Percentiles rank a stretch among this genome's conserved stretches.
These are phyloP conservation scores for Thraustochytrium sp. DNA, from an alignment of 352 stramenopile species.

Conservation along the genomic window DNA sequence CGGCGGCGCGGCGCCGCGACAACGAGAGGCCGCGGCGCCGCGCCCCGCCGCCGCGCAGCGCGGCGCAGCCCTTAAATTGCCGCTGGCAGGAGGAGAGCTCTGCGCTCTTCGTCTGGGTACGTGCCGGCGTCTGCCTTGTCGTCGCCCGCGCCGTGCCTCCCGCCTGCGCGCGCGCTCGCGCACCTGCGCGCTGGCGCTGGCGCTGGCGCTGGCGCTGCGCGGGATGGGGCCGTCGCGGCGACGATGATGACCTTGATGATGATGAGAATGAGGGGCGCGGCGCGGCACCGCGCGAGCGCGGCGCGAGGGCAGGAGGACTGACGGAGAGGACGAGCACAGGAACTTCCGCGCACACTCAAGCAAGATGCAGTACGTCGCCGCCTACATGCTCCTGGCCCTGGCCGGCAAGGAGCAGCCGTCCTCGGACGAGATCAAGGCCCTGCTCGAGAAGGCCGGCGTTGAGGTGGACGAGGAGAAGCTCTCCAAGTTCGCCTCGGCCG, in stretches of 20 bases:
- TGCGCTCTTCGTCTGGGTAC: conserved; percentile 8
- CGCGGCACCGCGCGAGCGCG: too few species aligned
- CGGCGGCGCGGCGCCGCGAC: too few species aligned
- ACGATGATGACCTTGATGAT: too few species aligned
- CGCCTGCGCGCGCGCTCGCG: too few species aligned
- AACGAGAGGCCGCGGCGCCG: too few species aligned
- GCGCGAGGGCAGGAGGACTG: too few species aligned
- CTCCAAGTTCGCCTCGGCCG: conserved; percentile 53
- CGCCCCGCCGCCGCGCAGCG: not conserved
- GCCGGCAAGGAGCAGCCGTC: conserved; percentile 79
- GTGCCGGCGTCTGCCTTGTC: not conserved
- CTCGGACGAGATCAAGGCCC: conserved; percentile 78
- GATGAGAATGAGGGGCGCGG: too few species aligned
- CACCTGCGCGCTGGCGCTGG: too few species aligned
- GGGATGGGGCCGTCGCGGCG: too few species aligned
- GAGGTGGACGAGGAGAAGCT: conserved; percentile 72
- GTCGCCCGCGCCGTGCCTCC: not conserved
- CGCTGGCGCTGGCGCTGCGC: too few species aligned
- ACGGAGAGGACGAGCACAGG: not conserved
- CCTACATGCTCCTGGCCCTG: conserved; percentile 89
- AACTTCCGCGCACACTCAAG: not conserved
- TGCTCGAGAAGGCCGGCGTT: conserved; percentile 78
- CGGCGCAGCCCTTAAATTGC: conserved; percentile 12
- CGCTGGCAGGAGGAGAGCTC: conserved; percentile 15
- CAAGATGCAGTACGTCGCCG: conserved; percentile 93